phyloP scores from a whole-genome alignment of 2,329 filamentous ascomycete genomes.

The Triangularia verruculosa region DNA sequence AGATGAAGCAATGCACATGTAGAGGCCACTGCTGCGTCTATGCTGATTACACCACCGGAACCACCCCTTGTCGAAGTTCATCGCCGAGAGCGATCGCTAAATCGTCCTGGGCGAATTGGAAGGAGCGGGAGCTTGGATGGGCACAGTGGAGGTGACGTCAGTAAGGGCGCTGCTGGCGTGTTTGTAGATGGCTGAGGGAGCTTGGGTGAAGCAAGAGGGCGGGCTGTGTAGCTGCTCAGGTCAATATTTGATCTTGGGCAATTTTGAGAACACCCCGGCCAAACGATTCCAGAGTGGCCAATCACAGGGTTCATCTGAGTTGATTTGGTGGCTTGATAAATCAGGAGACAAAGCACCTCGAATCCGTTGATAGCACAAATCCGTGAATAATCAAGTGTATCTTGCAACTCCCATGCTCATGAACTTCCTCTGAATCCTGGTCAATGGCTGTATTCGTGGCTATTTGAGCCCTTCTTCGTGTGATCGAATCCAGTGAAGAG shows the following conservation, averaged over 20 bases:
- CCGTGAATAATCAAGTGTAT: too few species aligned
- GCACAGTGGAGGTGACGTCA: background rate
- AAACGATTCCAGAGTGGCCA: background rate
- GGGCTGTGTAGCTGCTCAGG: background rate
- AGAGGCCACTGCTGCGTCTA: background rate
- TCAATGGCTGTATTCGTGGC: too few species aligned
- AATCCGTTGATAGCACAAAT: too few species aligned
- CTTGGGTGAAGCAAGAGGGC: background rate
- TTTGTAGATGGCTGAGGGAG: background rate
- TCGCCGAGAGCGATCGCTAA: background rate
- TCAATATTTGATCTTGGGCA: background rate
- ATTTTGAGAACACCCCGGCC: background rate
- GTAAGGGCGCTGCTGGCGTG: background rate
- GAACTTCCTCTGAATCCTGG: too few species aligned
- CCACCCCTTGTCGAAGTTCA: background rate
- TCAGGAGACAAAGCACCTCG: too few species aligned
- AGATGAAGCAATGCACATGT: background rate
- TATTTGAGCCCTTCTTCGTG: too few species aligned
- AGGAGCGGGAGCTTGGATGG: background rate
- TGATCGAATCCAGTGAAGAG: too few species aligned
- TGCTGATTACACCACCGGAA: background rate
- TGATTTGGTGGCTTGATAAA: background rate
- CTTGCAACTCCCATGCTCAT: too few species aligned
- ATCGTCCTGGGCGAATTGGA: background rate
- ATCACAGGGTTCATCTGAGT: background rate